Evolutionary conservation across 805 yeast species (phyloP).

Genomic region (Yarrowia keelungensis): DNA sequence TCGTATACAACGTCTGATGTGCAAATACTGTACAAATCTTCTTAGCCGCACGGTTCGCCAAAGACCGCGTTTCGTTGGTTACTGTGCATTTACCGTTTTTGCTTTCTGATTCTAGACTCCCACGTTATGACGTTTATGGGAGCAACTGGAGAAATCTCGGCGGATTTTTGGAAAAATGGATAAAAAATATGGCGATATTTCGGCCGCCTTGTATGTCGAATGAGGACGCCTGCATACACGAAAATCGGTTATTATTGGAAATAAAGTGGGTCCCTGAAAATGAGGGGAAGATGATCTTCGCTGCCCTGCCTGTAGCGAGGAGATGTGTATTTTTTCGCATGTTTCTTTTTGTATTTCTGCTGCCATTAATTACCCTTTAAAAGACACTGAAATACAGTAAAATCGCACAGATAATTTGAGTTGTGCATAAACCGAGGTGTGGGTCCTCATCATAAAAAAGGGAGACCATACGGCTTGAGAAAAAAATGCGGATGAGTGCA

Average conservation of each 20-base stretch:
- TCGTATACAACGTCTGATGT: too few relatives aligned
- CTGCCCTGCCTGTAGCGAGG: background rate
- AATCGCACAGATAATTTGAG: too few relatives aligned
- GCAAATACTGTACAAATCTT: too few relatives aligned
- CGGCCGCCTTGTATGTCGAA: background rate
- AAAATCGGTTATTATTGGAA: background rate
- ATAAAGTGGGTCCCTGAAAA: background rate
- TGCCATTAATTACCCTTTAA: too few relatives aligned
- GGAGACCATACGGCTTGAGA: background rate
- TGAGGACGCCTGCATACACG: background rate
- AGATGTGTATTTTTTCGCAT: background rate
- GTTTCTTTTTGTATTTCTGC: too few relatives aligned
- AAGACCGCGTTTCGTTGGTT: too few relatives aligned
- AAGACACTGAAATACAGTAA: too few relatives aligned
- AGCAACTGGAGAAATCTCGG: conserved; percentile 16
- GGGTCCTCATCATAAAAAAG: conserved; percentile 3
- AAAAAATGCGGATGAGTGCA: background rate
- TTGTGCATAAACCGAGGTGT: conserved; percentile 5
- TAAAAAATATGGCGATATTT: background rate
- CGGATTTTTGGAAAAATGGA: too few relatives aligned
- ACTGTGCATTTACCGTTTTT: background rate
- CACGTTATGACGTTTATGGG: too few relatives aligned
- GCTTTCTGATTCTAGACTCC: background rate
- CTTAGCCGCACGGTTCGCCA: too few relatives aligned
- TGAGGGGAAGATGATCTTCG: conserved; percentile 7